Percentiles rank a stretch among this genome's conserved stretches.
phyloP scores from a whole-genome alignment of 768 basidiomycete genomes.

The Collybia nuda region DNA sequence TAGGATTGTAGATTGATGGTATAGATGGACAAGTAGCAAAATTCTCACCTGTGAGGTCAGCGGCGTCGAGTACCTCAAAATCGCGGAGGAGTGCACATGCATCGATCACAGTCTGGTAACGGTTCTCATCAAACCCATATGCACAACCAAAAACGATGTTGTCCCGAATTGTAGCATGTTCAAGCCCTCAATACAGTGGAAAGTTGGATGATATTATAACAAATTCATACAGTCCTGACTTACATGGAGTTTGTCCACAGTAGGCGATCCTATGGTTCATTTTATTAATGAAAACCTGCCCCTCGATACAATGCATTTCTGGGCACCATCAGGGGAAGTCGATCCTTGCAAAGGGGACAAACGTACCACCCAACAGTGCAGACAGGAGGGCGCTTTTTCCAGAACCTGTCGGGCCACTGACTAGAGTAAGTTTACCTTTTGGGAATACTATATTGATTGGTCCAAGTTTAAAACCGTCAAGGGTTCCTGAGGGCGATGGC shows the following conservation, averaged over 20 bases:
- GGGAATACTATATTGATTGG: constrained; percentile 62
- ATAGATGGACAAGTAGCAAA: neutral
- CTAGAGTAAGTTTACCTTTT: constrained; percentile 50
- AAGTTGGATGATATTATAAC: constrained; percentile 16
- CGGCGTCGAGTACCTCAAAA: constrained; percentile 69
- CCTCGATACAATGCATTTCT: constrained; percentile 64
- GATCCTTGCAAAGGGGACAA: constrained; percentile 1
- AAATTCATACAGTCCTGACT: constrained; percentile 10
- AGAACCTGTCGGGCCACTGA: constrained; percentile 67
- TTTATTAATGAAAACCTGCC: constrained; percentile 56
- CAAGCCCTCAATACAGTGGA: constrained; percentile 50
- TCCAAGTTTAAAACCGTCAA: constrained; percentile 51
- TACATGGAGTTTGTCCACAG: constrained; percentile 67
- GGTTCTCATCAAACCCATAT: constrained; percentile 55
- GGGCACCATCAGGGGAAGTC: neutral
- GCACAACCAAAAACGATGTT: constrained; percentile 76
- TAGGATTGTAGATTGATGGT: neutral
- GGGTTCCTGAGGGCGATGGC: constrained; percentile 38
- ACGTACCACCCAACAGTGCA: constrained; percentile 65
- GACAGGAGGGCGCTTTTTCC: constrained; percentile 67
- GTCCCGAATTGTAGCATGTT: constrained; percentile 79
- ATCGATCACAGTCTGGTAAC: constrained; percentile 70
- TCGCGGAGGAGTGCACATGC: constrained; percentile 75
- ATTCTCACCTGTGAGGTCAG: constrained; percentile 68
- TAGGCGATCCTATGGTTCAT: constrained; percentile 61